phyloP scores from a whole-genome alignment of 2,329 filamentous ascomycete genomes.

The Septoria petroselini region DNA sequence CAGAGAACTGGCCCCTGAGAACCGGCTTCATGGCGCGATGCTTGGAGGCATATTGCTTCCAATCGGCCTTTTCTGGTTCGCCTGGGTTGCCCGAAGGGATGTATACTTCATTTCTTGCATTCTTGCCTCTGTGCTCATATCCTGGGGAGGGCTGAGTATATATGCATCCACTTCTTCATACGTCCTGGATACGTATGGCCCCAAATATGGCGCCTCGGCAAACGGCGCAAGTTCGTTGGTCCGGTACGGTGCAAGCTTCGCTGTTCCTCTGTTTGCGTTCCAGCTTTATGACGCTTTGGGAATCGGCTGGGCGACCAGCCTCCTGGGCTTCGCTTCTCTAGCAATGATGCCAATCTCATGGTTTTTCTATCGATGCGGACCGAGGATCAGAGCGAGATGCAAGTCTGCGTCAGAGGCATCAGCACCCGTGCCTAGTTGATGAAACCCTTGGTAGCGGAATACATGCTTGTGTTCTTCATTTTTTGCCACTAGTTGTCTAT shows the following conservation, averaged over 20 bases:
- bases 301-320: slow-evolving; percentile 41
- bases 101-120: slow-evolving; percentile 42
- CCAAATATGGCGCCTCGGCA: slow-evolving; percentile 39
- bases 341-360: slow-evolving; percentile 31
- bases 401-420: no score
- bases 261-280: slow-evolving; percentile 41
- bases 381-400: background rate
- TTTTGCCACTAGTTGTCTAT: no score
- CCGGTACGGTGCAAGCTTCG: slow-evolving; percentile 36
- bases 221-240: slow-evolving; percentile 28
- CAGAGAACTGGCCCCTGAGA: background rate
- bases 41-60: background rate
- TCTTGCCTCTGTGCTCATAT: slow-evolving; percentile 22
- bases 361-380: slow-evolving; percentile 4
- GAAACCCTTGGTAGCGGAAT: no score
- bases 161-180: slow-evolving; percentile 39
- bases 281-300: slow-evolving; percentile 42
- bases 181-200: slow-evolving; percentile 42
- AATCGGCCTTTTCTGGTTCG: slow-evolving; percentile 34
- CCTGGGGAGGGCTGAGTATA: slow-evolving; percentile 21
- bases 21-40: background rate
- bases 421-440: no score
- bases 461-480: no score
- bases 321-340: slow-evolving; percentile 39
- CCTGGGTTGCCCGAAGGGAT: slow-evolving; percentile 30